Evolutionary conservation across 169 alveolate genomes (phyloP).

Genomic region (Cryptosporidium sp.): DNA sequence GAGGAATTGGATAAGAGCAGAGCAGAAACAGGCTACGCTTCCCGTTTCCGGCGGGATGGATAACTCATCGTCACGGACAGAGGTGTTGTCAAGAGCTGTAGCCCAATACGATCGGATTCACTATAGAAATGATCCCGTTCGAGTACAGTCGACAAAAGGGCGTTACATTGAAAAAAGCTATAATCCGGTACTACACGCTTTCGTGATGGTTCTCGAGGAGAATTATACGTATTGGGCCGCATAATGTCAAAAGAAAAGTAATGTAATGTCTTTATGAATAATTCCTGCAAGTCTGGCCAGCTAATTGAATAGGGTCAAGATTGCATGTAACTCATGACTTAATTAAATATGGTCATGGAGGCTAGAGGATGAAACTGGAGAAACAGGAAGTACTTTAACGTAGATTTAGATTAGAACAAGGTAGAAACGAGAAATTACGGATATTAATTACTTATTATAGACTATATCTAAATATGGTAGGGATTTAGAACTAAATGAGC

Average conservation of each 20-base stretch:
- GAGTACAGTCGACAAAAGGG: conserved; percentile 84
- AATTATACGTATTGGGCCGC: neutral
- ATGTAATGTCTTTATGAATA: neutral
- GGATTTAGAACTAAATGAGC: neutral
- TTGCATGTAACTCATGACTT: neutral
- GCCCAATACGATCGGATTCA: conserved; percentile 83
- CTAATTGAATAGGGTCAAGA: no score
- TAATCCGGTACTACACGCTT: conserved; percentile 8
- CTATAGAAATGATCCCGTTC: conserved; percentile 89
- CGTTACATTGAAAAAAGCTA: neutral
- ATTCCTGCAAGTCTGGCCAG: neutral
- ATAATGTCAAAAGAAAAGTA: neutral
- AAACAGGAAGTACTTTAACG: neutral
- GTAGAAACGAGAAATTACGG: neutral
- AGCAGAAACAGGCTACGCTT: conserved; percentile 56
- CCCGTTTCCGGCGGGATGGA: conserved; percentile 84
- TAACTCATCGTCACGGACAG: conserved; percentile 87
- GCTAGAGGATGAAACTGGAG: neutral
- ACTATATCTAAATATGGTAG: conserved; percentile 16
- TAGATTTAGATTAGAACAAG: neutral
- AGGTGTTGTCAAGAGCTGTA: conserved; percentile 86
- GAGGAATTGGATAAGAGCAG: conserved; percentile 1
- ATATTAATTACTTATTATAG: conserved; percentile 1
- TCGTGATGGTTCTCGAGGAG: conserved; percentile 47
- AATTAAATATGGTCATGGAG: neutral